Conservation (phyloP, 164 flowering plant genomes). For the Vitis amurensis region DNA sequence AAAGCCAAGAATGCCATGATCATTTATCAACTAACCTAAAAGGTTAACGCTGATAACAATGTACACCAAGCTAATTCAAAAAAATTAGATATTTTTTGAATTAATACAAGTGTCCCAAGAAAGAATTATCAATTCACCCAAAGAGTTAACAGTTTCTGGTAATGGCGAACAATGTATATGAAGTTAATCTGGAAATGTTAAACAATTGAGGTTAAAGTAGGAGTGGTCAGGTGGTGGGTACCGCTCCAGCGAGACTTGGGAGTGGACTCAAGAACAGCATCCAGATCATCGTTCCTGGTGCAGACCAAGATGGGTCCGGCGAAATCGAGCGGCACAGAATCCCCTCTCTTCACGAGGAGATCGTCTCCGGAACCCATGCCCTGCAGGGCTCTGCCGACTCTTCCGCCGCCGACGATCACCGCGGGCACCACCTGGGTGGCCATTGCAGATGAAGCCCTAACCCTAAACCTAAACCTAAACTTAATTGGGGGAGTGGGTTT, state of each 20-base stretch:
- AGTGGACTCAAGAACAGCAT: slow-evolving; percentile 85
- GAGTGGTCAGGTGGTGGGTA: slow-evolving; percentile 19
- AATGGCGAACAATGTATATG: too few species aligned
- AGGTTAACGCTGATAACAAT: too few species aligned
- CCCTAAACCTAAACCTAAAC: slow-evolving; percentile 7
- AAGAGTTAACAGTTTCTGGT: too few species aligned
- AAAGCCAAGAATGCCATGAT: too few species aligned
- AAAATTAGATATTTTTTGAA: too few species aligned
- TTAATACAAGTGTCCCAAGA: too few species aligned
- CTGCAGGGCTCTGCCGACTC: slow-evolving; percentile 79
- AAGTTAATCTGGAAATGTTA: too few species aligned
- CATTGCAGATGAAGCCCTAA: slow-evolving; percentile 33
- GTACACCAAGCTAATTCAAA: too few species aligned
- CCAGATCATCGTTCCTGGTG: slow-evolving; percentile 94
- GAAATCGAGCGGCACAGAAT: slow-evolving; percentile 73
- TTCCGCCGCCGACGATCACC: slow-evolving; percentile 84
- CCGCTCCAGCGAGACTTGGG: slow-evolving; percentile 89
- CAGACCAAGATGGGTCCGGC: slow-evolving; percentile 88
- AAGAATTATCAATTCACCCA: too few species aligned
- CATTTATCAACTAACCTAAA: too few species aligned
- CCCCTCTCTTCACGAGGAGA: slow-evolving; percentile 73
- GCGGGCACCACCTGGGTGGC: slow-evolving; percentile 58
- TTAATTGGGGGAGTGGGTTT: slow-evolving; percentile 9
- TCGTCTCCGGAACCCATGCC: slow-evolving; percentile 78
- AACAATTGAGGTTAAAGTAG: too few species aligned